A percentile compares a stretch with the other conserved stretches of the same genome.
These are phyloP conservation scores for Calonectria montana DNA, from an alignment of 2,329 filamentous ascomycete species.

Conservation along the genomic window DNA sequence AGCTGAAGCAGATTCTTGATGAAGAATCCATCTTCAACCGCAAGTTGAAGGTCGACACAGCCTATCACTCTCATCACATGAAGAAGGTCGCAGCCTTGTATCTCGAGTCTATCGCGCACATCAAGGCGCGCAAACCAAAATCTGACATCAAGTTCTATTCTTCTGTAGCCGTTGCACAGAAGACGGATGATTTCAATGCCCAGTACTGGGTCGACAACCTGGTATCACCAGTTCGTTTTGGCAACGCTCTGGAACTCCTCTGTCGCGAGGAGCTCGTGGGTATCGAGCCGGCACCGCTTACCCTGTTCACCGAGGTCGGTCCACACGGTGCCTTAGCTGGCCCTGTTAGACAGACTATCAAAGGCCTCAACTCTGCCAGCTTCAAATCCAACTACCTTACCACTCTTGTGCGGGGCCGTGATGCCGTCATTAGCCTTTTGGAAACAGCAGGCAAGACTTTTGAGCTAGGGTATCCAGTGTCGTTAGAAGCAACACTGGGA, in stretches of 20 bases:
- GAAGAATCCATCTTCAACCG: constrained; percentile 45
- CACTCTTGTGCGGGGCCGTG: constrained; percentile 9
- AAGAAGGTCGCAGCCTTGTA: constrained; percentile 33
- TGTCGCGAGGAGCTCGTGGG: constrained; percentile 11
- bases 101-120: constrained; percentile 35
- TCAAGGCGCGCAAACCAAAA: constrained; percentile 3
- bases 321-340: constrained; percentile 40
- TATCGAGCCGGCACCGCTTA: constrained; percentile 8
- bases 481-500: constrained; percentile 6
- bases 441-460: constrained; percentile 27
- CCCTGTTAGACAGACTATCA: constrained; percentile 38
- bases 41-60: constrained; percentile 50
- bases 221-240: constrained; percentile 43
- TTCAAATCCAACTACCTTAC: constrained; percentile 28
- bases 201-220: constrained; percentile 46
- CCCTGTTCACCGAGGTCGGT: constrained; percentile 38
- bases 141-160: constrained; percentile 36
- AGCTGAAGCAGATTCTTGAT: constrained; percentile 45
- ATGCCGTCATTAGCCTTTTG: constrained; percentile 43
- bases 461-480: constrained; percentile 25
- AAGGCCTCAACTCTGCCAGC: constrained; percentile 4
- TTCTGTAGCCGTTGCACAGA: neutral
- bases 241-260: constrained; percentile 28
- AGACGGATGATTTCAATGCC: neutral
- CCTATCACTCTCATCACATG: constrained; percentile 56